Base-by-base conservation (phyloP, 2,329 filamentous ascomycete species). In the Sclerotinia trifoliorum region DNA sequence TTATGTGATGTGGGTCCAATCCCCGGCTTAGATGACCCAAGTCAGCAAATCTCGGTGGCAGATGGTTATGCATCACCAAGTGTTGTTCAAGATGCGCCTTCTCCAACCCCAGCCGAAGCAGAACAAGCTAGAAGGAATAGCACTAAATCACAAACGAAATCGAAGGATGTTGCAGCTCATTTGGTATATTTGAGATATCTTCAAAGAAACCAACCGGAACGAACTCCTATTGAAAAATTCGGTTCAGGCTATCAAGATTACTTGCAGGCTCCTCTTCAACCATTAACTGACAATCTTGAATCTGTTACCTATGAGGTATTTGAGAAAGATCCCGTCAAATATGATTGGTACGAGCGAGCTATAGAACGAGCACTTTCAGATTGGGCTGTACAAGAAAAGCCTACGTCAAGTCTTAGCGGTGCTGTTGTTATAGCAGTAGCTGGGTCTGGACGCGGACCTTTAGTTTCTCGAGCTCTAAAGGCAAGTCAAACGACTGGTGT, bases 281-380 rank as follows among this genome's bases (percentile, higher is more conserved):
- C 95, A 0, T 84, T 99, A 19, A 94, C 94, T 0, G 95, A 99
- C 79, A 99, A 99, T 74, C 84, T 99, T 19, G 96, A 99, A 78
- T 97, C 93, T 58, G 91, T 96, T 54, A 99, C 95, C 0, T 99
- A 99, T 78, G 95, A 99, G 78, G 94, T 98, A 2, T 99, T 99
- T 75, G 95, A 99, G 78, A 96, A 96, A 73, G 96, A 99, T 72
- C 95, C 95, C 0, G 91, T 99, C 80, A 99, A 99, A 80, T 99
- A 99, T 78, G 89, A 93, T 72, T 96, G 94, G 84, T 99, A 99
- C 77, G 93, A 98, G 78, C 84, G 85, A 57, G 95, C 95, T 19
- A 90, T 96, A 68, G 86, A 87, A 5, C 87, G 91, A 72, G 94
- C 95, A 0, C 83, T 99, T 70, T 84, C 81, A 17, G 94, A 98